Conservation (phyloP, 2,329 filamentous ascomycete genomes). For the Apiospora pterosperma region DNA sequence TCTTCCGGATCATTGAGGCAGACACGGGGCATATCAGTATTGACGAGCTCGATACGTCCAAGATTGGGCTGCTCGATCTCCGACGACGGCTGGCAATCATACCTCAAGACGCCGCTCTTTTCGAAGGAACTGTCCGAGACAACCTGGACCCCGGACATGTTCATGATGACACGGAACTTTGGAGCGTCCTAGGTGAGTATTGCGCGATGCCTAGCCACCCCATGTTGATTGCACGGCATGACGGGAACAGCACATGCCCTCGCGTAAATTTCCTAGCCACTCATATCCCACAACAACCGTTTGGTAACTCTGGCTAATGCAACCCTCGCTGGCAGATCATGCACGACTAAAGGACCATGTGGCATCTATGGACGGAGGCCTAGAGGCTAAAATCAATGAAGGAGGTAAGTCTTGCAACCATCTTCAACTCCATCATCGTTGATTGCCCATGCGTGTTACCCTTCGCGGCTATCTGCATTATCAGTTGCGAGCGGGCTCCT, state of each 20-base stretch:
- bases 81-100: slow-evolving; percentile 91
- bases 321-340: slow-evolving; percentile 60
- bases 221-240: slow-evolving; percentile 15
- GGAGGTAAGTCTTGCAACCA: slow-evolving; percentile 64
- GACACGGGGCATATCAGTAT: slow-evolving; percentile 81
- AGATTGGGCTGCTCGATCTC: slow-evolving; percentile 85
- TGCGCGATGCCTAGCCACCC: slow-evolving; percentile 18
- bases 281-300: slow-evolving; percentile 13
- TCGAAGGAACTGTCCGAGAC: slow-evolving; percentile 88
- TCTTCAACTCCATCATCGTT: slow-evolving; percentile 22
- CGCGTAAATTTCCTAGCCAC: slow-evolving; percentile 9
- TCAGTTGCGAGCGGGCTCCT: background rate
- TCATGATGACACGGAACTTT: slow-evolving; percentile 94
- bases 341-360: slow-evolving; percentile 91
- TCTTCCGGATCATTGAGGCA: slow-evolving; percentile 95
- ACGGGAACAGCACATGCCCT: slow-evolving; percentile 19
- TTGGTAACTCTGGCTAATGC: slow-evolving; percentile 34
- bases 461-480: slow-evolving; percentile 20
- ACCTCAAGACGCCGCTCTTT: slow-evolving; percentile 93
- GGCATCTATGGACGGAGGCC: slow-evolving; percentile 77
- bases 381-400: slow-evolving; percentile 90
- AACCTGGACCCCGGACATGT: slow-evolving; percentile 94
- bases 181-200: slow-evolving; percentile 84
- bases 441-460: background rate
- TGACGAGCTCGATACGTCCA: slow-evolving; percentile 83